Percentiles rank a stretch among this genome's conserved stretches.
Evolutionary conservation across 140 eudicot species (phyloP).

Genomic region (Ambrosia hybrid): DNA sequence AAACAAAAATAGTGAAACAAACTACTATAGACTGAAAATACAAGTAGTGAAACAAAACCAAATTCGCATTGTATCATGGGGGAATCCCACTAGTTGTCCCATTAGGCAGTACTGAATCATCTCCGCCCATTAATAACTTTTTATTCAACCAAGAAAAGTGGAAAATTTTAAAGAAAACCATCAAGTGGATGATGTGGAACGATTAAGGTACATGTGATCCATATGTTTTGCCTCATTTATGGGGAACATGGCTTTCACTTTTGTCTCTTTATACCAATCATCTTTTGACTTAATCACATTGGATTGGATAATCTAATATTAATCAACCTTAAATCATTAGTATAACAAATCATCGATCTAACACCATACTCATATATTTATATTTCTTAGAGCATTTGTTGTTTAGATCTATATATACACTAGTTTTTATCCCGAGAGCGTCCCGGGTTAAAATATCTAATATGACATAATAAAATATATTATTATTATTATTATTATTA

Average conservation of each 20-base stretch:
- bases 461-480: no score
- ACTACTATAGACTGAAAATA: no score
- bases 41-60: no score
- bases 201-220: conserved; percentile 19
- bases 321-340: neutral
- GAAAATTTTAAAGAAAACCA: neutral
- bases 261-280: conserved; percentile 11
- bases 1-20: no score
- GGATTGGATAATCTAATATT: neutral
- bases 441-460: no score
- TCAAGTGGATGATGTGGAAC: neutral
- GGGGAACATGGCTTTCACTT: conserved; percentile 29
- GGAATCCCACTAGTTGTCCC: no score
- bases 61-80: no score
- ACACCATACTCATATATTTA: neutral
- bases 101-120: no score
- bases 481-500: no score
- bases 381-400: no score
- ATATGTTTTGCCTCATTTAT: conserved; percentile 10
- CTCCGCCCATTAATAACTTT: neutral
- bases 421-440: no score
- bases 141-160: neutral
- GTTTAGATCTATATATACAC: no score
- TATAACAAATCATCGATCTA: neutral
- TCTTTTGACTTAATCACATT: conserved; percentile 15